Conservation (phyloP, 2,329 filamentous ascomycete species). For the Aspergillus flavus region DNA sequence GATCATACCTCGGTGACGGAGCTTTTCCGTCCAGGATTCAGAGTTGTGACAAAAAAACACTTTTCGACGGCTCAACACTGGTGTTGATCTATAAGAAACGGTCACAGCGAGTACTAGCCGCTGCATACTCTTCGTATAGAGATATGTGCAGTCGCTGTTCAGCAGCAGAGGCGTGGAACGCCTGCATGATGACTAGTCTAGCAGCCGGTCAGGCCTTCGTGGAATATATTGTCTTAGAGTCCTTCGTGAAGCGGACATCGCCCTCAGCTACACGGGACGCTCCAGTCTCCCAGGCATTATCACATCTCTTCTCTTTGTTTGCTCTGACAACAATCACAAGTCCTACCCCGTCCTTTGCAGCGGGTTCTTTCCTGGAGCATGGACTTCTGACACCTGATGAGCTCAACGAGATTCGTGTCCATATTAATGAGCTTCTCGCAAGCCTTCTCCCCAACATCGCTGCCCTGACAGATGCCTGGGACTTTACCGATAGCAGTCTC, state of each 20-base stretch:
- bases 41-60: neutral
- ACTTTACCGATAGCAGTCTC: slow-evolving; percentile 11
- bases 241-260: neutral
- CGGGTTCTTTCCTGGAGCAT: slow-evolving; percentile 3
- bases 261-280: neutral
- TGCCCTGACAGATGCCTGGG: slow-evolving; percentile 11
- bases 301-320: slow-evolving; percentile 3
- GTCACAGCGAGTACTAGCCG: neutral
- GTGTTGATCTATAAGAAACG: neutral
- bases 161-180: slow-evolving; percentile 8
- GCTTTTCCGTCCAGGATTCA: neutral
- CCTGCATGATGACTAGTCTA: slow-evolving; percentile 4
- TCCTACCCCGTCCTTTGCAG: neutral
- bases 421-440: neutral
- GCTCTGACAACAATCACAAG: slow-evolving; percentile 7
- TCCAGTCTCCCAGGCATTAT: neutral
- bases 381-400: neutral
- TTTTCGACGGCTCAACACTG: neutral
- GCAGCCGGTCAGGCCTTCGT: slow-evolving; percentile 5
- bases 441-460: neutral
- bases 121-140: neutral
- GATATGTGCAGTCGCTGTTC: neutral
- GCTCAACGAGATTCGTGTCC: neutral
- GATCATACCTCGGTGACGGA: neutral
- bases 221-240: slow-evolving; percentile 4